Evolutionary conservation across 2,329 filamentous ascomycete genomes (phyloP).

Genomic region (Diplodia sapinea): DNA sequence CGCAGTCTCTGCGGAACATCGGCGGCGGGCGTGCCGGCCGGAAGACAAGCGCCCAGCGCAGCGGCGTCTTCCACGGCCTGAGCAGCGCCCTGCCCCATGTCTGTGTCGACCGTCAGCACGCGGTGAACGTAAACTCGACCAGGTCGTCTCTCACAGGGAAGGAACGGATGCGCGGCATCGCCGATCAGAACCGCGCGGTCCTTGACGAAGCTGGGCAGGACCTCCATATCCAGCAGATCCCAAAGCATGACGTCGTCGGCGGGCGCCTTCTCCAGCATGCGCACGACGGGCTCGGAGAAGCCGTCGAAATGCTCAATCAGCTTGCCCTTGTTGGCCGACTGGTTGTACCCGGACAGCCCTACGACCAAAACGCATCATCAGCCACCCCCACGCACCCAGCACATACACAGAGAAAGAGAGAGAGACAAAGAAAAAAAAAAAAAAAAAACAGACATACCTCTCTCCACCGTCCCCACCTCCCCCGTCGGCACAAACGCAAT

Average conservation of each 20-base stretch:
- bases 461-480: slow-evolving; percentile 4
- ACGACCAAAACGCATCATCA: no score
- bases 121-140: background rate
- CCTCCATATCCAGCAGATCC: slow-evolving; percentile 60
- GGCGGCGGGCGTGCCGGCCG: background rate
- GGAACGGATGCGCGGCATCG: slow-evolving; percentile 72
- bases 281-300: slow-evolving; percentile 46
- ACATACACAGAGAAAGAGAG: no score
- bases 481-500: slow-evolving; percentile 8
- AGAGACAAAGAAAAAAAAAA: no score
- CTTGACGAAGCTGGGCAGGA: slow-evolving; percentile 61
- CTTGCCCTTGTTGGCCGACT: slow-evolving; percentile 44
- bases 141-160: slow-evolving; percentile 56
- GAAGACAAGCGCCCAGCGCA: slow-evolving; percentile 59
- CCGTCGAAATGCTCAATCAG: slow-evolving; percentile 41
- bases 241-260: slow-evolving; percentile 45
- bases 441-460: background rate
- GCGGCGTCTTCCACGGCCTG: slow-evolving; percentile 72
- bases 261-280: slow-evolving; percentile 49
- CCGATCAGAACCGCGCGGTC: slow-evolving; percentile 64
- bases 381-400: no score
- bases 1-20: slow-evolving; percentile 55
- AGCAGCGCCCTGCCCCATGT: slow-evolving; percentile 67
- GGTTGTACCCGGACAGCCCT: slow-evolving; percentile 44
- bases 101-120: slow-evolving; percentile 32